These are phyloP conservation scores for Tolypocladium tundrense DNA, from an alignment of 2,329 filamentous ascomycete genomes.

Conservation along the genomic window DNA sequence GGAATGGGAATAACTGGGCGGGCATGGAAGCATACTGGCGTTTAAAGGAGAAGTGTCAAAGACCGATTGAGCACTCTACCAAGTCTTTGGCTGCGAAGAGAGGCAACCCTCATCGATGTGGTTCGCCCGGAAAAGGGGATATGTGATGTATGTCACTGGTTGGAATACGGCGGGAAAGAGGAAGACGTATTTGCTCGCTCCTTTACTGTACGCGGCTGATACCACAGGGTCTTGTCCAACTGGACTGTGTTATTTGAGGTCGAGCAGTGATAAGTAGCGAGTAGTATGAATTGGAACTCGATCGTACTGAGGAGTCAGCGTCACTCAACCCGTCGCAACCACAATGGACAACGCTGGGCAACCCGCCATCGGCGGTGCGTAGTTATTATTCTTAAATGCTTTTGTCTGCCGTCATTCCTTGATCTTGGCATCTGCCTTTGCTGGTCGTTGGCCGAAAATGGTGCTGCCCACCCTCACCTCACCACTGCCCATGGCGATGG, in stretches of 20 bases:
- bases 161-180: neutral
- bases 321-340: neutral
- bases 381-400: neutral
- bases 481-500: slow-evolving; percentile 70
- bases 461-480: slow-evolving; percentile 90
- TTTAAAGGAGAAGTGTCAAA: slow-evolving; percentile 7
- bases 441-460: slow-evolving; percentile 79
- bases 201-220: slow-evolving; percentile 1
- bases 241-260: neutral
- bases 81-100: neutral
- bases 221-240: slow-evolving; percentile 2
- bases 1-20: slow-evolving; percentile 33
- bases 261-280: neutral
- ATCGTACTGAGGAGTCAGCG: neutral
- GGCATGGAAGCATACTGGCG: slow-evolving; percentile 25
- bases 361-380: neutral
- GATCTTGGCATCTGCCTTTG: slow-evolving; percentile 69
- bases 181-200: neutral
- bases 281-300: neutral
- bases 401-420: slow-evolving; percentile 24
- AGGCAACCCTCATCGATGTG: neutral
- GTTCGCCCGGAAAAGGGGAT: neutral
- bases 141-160: neutral
- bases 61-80: neutral
- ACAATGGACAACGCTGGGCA: neutral